Evolutionary conservation across 306 rosid genomes (phyloP), one percentile per base, ranked within the genome.

Genomic region (Vachellia collinsii): DNA sequence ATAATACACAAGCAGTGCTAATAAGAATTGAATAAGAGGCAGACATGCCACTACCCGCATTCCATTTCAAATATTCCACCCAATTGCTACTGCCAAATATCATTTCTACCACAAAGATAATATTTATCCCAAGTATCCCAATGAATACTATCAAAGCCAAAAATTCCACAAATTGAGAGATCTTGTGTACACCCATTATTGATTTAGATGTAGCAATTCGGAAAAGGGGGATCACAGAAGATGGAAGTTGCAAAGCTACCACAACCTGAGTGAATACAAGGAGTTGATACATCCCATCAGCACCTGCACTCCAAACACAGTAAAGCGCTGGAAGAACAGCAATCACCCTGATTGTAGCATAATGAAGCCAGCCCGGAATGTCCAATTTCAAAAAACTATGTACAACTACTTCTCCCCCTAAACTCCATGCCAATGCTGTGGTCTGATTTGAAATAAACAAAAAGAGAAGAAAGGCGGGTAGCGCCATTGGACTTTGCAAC

Each of bases 281-380:
- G 77, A 95, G 84, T 67, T 93, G 95, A 89, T 90, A 93, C 91
- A 91, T 88, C 82, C 98, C 99, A 83, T 95, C 99, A 62, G 97
- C 91, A 80, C 98, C 99, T 9, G 92, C 88, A 86, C 88, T 90
- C 98, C 97, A 95, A 34, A 87, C 97, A 75, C 93, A 95, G 69
- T 89, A 93, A 54, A 95, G 88, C 50, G 99, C 97, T 12, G 99
- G 97, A 88, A 90, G 81, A 79, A 91, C 84, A 20, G 97, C 91
- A 86, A 93, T 76, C 78, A 93, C 89, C 86, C 99, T 90, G 79
- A 95, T 87, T 74, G 98, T 95, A 20, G 86, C 91, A 82, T 92
- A 95, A 80, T 95, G 98, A 81, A 95, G 94, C 99, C 99, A 95
- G 74, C 94, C 96, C 11, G 99, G 99, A 81, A 93, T 91, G 62